These are phyloP conservation scores for Aureobasidium lini DNA, from an alignment of 2,329 filamentous ascomycete genomes.

Conservation along the genomic window DNA sequence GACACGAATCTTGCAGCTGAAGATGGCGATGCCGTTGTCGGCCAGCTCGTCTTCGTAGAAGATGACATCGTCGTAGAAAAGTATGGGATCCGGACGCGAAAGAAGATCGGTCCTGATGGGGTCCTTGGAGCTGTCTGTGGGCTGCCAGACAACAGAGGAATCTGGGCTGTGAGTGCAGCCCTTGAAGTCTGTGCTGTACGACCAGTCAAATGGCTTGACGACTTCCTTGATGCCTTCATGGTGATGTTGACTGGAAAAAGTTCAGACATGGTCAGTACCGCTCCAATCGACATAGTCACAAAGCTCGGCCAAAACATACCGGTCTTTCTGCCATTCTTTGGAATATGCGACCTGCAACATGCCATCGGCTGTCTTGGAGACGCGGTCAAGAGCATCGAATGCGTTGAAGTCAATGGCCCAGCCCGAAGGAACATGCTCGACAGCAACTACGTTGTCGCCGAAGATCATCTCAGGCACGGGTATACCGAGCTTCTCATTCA, in stretches of 20 bases:
- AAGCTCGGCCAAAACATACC: slow-evolving; percentile 44
- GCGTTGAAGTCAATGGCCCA: slow-evolving; percentile 81
- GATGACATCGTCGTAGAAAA: slow-evolving; percentile 94
- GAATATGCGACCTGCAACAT: slow-evolving; percentile 96
- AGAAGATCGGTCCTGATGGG: slow-evolving; percentile 79
- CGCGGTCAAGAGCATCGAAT: slow-evolving; percentile 76
- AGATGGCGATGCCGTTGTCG: slow-evolving; percentile 88
- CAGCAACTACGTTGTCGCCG: slow-evolving; percentile 77
- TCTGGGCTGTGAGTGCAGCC: slow-evolving; percentile 50
- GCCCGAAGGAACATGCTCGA: slow-evolving; percentile 64
- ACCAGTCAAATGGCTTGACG: slow-evolving; percentile 97
- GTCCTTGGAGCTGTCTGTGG: slow-evolving; percentile 31
- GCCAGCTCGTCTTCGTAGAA: slow-evolving; percentile 97
- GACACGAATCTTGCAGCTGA: slow-evolving; percentile 85
- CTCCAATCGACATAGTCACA: slow-evolving; percentile 9
- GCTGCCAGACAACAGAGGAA: slow-evolving; percentile 20
- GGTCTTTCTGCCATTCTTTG: slow-evolving; percentile 70
- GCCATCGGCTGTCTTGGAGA: slow-evolving; percentile 85
- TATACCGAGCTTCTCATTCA: slow-evolving; percentile 73
- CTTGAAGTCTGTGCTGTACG: slow-evolving; percentile 81
- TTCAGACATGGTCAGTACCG: slow-evolving; percentile 4
- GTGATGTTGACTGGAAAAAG: slow-evolving; percentile 57
- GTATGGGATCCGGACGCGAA: slow-evolving; percentile 81
- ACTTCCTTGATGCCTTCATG: slow-evolving; percentile 85
- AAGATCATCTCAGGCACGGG: slow-evolving; percentile 98